A percentile compares a stretch with the other conserved stretches of the same genome.
Evolutionary conservation across 1,139 yeast genomes (phyloP).

Genomic region (Blastobotrys apis): DNA sequence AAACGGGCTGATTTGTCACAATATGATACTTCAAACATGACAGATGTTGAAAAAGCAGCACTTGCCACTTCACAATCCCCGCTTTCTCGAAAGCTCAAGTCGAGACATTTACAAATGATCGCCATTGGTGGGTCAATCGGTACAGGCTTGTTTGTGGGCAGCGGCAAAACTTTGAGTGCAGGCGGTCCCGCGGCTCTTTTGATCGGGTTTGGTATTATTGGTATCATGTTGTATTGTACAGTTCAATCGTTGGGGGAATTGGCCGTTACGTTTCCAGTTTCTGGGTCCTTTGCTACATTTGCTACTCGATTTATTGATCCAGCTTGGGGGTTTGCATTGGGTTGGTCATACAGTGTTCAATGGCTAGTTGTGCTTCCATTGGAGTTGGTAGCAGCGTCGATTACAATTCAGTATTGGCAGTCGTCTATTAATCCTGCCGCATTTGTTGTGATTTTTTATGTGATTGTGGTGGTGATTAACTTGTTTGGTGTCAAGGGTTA

Average conservation of each 20-base stretch:
- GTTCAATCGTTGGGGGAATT: slow-evolving; percentile 85
- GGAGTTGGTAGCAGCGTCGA: slow-evolving; percentile 72
- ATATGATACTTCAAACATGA: slow-evolving; percentile 24
- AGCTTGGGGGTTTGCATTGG: slow-evolving; percentile 80
- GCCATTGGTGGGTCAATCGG: slow-evolving; percentile 86
- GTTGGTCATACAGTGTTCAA: slow-evolving; percentile 42
- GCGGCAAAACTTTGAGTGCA: slow-evolving; percentile 58
- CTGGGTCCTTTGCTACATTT: slow-evolving; percentile 74
- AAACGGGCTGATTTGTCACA: slow-evolving; percentile 25
- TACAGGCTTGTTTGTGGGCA: slow-evolving; percentile 71
- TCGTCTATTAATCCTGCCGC: slow-evolving; percentile 56
- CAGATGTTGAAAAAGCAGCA: slow-evolving; percentile 28
- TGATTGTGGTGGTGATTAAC: slow-evolving; percentile 52
- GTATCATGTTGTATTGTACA: slow-evolving; percentile 66
- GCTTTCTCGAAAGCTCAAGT: slow-evolving; percentile 41
- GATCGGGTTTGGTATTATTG: slow-evolving; percentile 64
- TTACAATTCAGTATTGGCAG: slow-evolving; percentile 65
- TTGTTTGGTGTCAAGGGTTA: slow-evolving; percentile 68
- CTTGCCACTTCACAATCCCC: slow-evolving; percentile 37
- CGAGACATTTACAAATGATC: slow-evolving; percentile 60
- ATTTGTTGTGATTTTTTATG: slow-evolving; percentile 62
- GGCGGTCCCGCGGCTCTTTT: slow-evolving; percentile 86
- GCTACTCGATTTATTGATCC: slow-evolving; percentile 66
- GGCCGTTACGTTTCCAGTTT: slow-evolving; percentile 72
- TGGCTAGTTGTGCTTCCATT: slow-evolving; percentile 73